Conservation (phyloP, 345 rosid genomes). For the Brassica juncea region DNA sequence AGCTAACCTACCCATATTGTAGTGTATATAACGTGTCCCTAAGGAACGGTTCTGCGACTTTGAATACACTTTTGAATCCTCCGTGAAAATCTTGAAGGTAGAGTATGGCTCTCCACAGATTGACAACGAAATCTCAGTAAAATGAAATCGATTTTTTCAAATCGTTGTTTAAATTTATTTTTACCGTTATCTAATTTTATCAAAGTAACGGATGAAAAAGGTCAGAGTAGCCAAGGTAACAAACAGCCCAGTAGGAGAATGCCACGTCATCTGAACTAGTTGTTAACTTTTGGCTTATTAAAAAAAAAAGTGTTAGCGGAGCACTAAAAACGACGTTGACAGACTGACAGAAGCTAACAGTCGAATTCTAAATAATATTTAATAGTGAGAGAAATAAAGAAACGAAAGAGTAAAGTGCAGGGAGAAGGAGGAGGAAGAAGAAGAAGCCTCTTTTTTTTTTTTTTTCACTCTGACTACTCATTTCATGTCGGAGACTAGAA, state of each 20-base stretch:
- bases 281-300: neutral
- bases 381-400: neutral
- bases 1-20: too few relatives aligned
- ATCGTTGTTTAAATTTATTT: neutral
- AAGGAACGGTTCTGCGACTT: too few relatives aligned
- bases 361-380: slow-evolving; percentile 1
- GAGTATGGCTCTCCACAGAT: too few relatives aligned
- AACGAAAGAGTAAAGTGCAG: slow-evolving; percentile 9
- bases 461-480: slow-evolving; percentile 8
- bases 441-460: neutral
- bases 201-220: neutral
- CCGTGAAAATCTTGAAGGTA: too few relatives aligned
- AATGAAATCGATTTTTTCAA: too few relatives aligned
- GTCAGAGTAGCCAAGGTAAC: neutral
- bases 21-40: too few relatives aligned
- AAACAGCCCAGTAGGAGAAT: slow-evolving; percentile 7
- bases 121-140: too few relatives aligned
- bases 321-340: slow-evolving; percentile 23
- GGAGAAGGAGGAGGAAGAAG: slow-evolving; percentile 13
- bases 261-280: slow-evolving; percentile 7
- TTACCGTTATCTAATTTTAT: neutral
- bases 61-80: too few relatives aligned
- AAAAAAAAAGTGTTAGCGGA: neutral
- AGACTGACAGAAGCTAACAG: slow-evolving; percentile 22
- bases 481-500: slow-evolving; percentile 28